These are phyloP conservation scores for Mrakiaceae sp. DNA, from an alignment of 1,284 basidiomycete genomes.

Conservation along the genomic window DNA sequence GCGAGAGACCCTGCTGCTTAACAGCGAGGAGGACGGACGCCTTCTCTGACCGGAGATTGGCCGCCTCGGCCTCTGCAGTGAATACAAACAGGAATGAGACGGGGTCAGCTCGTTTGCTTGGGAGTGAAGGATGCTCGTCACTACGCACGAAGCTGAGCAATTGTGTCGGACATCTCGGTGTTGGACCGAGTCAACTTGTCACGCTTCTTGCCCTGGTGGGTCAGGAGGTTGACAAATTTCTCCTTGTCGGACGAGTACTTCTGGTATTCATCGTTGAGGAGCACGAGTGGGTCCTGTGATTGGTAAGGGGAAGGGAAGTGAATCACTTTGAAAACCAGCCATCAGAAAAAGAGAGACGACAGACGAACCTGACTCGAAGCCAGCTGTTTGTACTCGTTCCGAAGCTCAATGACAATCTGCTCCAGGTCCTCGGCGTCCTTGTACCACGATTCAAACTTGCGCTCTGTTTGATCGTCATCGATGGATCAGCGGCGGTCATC, in stretches of 20 bases:
- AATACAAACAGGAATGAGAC: slow-evolving; percentile 35
- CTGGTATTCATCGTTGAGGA: slow-evolving; percentile 30
- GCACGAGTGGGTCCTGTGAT: slow-evolving; percentile 28
- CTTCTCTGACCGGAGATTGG: slow-evolving; percentile 42
- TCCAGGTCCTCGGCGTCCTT: slow-evolving; percentile 29
- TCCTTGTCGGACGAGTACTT: slow-evolving; percentile 31
- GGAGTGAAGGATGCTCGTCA: slow-evolving; percentile 20
- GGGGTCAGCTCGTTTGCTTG: slow-evolving; percentile 7
- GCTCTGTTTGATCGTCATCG: slow-evolving; percentile 20
- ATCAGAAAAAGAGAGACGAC: no score
- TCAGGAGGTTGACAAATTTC: slow-evolving; percentile 31
- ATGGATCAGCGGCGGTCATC: neutral
- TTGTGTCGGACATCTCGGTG: slow-evolving; percentile 19
- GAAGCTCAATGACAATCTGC: slow-evolving; percentile 22
- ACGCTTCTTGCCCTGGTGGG: slow-evolving; percentile 29
- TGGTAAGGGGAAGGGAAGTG: neutral
- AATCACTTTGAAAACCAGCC: neutral
- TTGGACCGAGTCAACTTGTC: slow-evolving; percentile 24
- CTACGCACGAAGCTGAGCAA: slow-evolving; percentile 28
- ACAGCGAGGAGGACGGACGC: slow-evolving; percentile 53
- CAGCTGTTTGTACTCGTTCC: slow-evolving; percentile 27
- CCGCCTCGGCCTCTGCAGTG: slow-evolving; percentile 49
- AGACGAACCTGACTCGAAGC: slow-evolving; percentile 28
- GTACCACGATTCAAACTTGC: slow-evolving; percentile 23
- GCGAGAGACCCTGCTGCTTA: slow-evolving; percentile 66